These are phyloP conservation scores for Penicillium waksmanii DNA, from an alignment of 495 filamentous ascomycete species.

Conservation along the genomic window DNA sequence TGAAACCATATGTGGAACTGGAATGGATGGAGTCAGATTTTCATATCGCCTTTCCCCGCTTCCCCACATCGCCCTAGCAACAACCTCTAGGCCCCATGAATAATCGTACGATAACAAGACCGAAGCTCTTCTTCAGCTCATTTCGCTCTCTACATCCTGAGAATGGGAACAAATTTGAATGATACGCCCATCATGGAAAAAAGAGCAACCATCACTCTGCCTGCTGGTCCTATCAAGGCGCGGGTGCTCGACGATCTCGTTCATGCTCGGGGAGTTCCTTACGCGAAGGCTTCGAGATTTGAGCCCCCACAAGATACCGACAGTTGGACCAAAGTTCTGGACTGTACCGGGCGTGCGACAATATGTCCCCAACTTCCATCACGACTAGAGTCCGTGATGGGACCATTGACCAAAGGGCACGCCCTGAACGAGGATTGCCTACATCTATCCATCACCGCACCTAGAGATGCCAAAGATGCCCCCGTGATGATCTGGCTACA, in stretches of 20 bases:
- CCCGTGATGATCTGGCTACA: constrained; percentile 21
- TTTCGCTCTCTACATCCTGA: too few species aligned
- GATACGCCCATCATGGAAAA: neutral
- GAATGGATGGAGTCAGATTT: neutral
- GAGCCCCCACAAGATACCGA: constrained; percentile 7
- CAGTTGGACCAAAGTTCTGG: constrained; percentile 5
- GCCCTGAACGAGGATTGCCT: constrained; percentile 13
- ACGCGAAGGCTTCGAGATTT: constrained; percentile 16
- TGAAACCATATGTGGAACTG: neutral
- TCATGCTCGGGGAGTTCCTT: constrained; percentile 16
- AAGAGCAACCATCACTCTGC: constrained; percentile 4
- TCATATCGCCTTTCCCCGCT: neutral
- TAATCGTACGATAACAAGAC: too few species aligned
- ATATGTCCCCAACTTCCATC: constrained; percentile 21
- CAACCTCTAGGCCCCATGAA: neutral
- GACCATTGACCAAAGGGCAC: constrained; percentile 11
- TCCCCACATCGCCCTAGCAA: neutral
- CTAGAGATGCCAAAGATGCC: constrained; percentile 5
- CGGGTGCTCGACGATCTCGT: neutral
- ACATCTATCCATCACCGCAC: constrained; percentile 11
- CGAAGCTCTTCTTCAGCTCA: too few species aligned
- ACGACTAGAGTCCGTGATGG: constrained; percentile 15
- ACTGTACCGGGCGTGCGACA: constrained; percentile 7
- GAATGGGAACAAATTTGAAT: neutral
- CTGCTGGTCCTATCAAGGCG: constrained; percentile 9